These are phyloP conservation scores for Gyromitra esculenta DNA, from an alignment of 2,329 filamentous ascomycete species.

Conservation along the genomic window DNA sequence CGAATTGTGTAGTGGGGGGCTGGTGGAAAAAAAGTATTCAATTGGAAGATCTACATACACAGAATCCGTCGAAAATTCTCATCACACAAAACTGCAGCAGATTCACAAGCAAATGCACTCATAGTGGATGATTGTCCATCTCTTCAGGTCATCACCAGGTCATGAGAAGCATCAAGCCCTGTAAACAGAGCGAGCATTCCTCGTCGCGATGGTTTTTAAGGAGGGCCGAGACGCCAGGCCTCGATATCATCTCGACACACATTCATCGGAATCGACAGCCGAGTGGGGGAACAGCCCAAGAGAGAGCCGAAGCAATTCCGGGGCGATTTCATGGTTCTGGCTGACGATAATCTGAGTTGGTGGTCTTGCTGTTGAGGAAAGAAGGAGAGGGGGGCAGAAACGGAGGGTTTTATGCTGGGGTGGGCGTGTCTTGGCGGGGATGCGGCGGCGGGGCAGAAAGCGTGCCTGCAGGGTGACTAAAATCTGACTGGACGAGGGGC, in stretches of 20 bases:
- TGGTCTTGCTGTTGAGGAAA: conserved; percentile 69
- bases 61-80: background rate
- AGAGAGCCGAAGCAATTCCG: conserved; percentile 18
- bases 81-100: background rate
- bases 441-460: conserved; percentile 6
- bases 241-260: conserved; percentile 73
- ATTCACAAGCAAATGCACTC: background rate
- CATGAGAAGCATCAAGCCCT: conserved; percentile 68
- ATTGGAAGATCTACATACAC: conserved; percentile 42
- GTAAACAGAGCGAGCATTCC: conserved; percentile 62
- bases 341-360: conserved; percentile 79
- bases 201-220: conserved; percentile 87
- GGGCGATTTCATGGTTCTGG: conserved; percentile 61
- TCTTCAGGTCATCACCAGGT: conserved; percentile 73
- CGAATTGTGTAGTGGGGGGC: background rate
- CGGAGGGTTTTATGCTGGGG: conserved; percentile 49
- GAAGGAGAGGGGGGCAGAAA: conserved; percentile 59
- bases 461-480: conserved; percentile 56
- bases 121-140: conserved; percentile 50
- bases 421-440: conserved; percentile 23
- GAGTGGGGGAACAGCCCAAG: conserved; percentile 63
- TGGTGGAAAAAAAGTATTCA: background rate
- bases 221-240: conserved; percentile 63
- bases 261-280: conserved; percentile 74
- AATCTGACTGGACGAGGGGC: conserved; percentile 58